A percentile compares a stretch with the other conserved stretches of the same genome.
Evolutionary conservation across 1,284 basidiomycete species (phyloP).

Genomic region (Apiotrichum mycotoxinovorans): DNA sequence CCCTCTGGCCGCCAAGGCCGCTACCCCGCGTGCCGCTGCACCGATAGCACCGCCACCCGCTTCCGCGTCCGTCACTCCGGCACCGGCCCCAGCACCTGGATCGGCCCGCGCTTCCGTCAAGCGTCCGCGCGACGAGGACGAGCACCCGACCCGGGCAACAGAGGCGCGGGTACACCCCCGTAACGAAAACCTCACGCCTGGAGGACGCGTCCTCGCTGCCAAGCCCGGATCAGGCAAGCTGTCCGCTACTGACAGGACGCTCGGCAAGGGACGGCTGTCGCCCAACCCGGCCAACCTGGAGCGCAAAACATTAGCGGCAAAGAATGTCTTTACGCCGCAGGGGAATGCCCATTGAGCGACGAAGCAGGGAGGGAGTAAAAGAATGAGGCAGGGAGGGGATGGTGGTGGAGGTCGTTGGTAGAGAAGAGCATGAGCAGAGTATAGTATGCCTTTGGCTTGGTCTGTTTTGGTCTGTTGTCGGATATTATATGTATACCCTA

Average conservation of each 20-base stretch:
- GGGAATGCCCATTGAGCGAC: background rate
- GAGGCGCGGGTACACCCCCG: slow-evolving; percentile 10
- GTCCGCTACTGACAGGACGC: background rate
- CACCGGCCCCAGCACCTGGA: background rate
- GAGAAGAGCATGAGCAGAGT: too few relatives aligned
- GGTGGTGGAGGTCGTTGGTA: background rate
- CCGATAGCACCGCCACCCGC: background rate
- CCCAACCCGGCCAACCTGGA: background rate
- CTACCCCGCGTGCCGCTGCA: background rate
- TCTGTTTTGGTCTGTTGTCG: too few relatives aligned
- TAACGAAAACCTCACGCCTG: background rate
- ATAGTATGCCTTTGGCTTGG: too few relatives aligned
- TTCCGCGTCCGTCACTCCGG: background rate
- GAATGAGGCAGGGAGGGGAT: background rate
- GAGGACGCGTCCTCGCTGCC: background rate
- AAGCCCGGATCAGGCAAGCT: background rate
- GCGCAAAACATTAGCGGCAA: background rate
- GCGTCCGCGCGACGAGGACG: slow-evolving; percentile 20
- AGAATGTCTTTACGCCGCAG: background rate
- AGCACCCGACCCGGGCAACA: background rate
- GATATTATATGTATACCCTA: too few relatives aligned
- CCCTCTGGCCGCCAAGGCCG: background rate
- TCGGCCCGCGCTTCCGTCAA: slow-evolving; percentile 4
- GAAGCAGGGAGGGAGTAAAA: background rate
- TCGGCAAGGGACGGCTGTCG: background rate